Percentiles rank a stretch among this genome's conserved stretches.
These are phyloP conservation scores for Suhomyces guaymorum DNA, from an alignment of 1,139 yeast species.

Conservation along the genomic window DNA sequence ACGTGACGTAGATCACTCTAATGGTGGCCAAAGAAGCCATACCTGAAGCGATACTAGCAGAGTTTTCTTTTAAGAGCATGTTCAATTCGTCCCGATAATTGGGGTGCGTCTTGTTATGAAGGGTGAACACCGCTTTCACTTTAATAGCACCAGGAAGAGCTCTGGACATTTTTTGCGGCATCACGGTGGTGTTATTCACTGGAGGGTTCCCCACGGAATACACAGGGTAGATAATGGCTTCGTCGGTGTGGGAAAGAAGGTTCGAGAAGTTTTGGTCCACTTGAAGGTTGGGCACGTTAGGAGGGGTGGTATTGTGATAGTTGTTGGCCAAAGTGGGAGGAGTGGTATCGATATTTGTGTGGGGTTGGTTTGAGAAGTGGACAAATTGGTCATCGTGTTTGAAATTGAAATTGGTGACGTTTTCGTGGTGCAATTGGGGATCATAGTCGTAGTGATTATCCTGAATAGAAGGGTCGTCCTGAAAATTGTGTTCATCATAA, in stretches of 20 bases:
- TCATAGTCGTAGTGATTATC: too few species aligned
- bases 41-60: conserved; percentile 29
- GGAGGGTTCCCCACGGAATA: too few species aligned
- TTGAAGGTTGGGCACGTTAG: conserved; percentile 10
- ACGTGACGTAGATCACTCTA: conserved; percentile 32
- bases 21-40: conserved; percentile 32
- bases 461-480: too few species aligned
- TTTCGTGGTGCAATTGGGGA: too few species aligned
- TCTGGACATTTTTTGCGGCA: background rate
- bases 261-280: conserved; percentile 35
- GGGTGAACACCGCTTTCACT: conserved; percentile 4
- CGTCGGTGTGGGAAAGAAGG: conserved; percentile 20
- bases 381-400: too few species aligned
- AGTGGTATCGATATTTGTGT: too few species aligned
- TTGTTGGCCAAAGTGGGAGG: too few species aligned
- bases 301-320: background rate
- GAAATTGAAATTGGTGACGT: too few species aligned
- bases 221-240: conserved; percentile 41
- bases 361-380: too few species aligned
- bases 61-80: conserved; percentile 1
- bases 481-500: too few species aligned
- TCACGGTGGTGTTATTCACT: background rate
- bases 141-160: conserved; percentile 14
- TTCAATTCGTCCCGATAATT: conserved; percentile 19
- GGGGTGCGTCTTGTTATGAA: conserved; percentile 12